Evolutionary conservation across 805 yeast species (phyloP), one percentile per base, ranked within the genome.

Genomic region (Barnettozyma botsteinii): DNA sequence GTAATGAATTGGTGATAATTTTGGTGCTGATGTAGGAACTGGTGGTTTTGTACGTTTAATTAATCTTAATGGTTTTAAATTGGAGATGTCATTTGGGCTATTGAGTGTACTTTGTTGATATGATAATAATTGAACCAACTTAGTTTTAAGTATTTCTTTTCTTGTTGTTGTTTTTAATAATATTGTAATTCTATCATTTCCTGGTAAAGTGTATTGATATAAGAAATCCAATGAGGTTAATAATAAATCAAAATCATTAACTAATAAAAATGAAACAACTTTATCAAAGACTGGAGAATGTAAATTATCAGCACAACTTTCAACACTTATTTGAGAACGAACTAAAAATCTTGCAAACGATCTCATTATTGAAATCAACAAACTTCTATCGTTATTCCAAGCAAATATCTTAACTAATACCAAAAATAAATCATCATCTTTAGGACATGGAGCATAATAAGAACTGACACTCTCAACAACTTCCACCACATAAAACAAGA

Each of bases 381-480:
- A 64, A 21, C 81, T 72, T 47, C 95, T 74, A 57, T 93, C 98
- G 29, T 71, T 69, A 5, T 78, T 67, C 21, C 60, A 52, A 25
- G 61, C 59, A 39, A 87, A 67, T 20, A 79, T 66, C 6, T 64
- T 56, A 19, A 79, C 65, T 37, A 87, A 65, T 2, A 72, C 66
- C 39, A 71, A 57, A 60, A 88, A 79, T 47, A 88, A 59, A 13
- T 75, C 75, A 55, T 88, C 93, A 49, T 81, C 79, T 37, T 77
- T 71, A 19, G 77, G 70, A 21, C 81, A 83, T 23, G 93, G 89
- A 4, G 88, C 77, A 49, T 84, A 70, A 59, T 85, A 86, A 31
- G 96, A 82, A 4, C 91, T 77, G 24, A 88, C 74, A 3, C 89
- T 80, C 57, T 93, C 98, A 46, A 85, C 73, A 24, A 88, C 73